A percentile compares a stretch with the other conserved stretches of the same genome.
phyloP scores from a whole-genome alignment of 495 filamentous ascomycete genomes.

The Aspergillus affinis region DNA sequence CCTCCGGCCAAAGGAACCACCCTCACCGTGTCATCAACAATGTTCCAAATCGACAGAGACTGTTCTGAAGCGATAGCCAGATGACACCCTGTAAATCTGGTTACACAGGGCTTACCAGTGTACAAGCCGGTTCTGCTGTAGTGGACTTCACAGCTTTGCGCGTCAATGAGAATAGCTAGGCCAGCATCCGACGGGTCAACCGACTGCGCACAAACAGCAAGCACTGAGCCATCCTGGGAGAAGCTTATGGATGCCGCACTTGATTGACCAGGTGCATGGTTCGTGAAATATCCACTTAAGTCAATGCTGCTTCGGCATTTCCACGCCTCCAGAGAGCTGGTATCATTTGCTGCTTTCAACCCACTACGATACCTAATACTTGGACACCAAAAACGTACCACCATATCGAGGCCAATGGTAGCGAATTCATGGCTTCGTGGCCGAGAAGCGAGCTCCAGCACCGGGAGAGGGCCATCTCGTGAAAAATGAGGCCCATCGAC shows the following conservation, averaged over 20 bases:
- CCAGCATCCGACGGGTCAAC: slow-evolving; percentile 23
- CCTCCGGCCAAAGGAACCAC: slow-evolving; percentile 17
- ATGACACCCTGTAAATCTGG: slow-evolving; percentile 35
- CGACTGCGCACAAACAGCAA: slow-evolving; percentile 59
- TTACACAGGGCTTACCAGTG: slow-evolving; percentile 30
- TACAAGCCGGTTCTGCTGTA: slow-evolving; percentile 35
- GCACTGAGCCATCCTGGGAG: slow-evolving; percentile 82
- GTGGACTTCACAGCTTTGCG: slow-evolving; percentile 30
- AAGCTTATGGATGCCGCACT: slow-evolving; percentile 55
- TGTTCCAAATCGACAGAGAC: slow-evolving; percentile 44
- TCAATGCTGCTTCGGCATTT: slow-evolving; percentile 61
- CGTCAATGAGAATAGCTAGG: slow-evolving; percentile 38
- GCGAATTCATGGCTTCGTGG: slow-evolving; percentile 69
- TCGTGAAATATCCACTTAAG: slow-evolving; percentile 41
- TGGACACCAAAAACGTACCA: slow-evolving; percentile 75
- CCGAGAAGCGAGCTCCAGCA: slow-evolving; percentile 70
- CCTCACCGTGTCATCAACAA: slow-evolving; percentile 40
- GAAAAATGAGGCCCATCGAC: slow-evolving; percentile 78
- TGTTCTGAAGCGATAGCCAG: slow-evolving; percentile 37
- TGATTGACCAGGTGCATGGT: slow-evolving; percentile 34
- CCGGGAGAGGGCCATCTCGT: slow-evolving; percentile 47
- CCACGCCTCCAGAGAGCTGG: slow-evolving; percentile 66
- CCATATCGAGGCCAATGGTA: slow-evolving; percentile 77
- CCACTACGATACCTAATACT: slow-evolving; percentile 63
- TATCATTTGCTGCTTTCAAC: slow-evolving; percentile 52